These are phyloP conservation scores for Xylaria intraflava DNA, from an alignment of 495 filamentous ascomycete species.

Conservation along the genomic window DNA sequence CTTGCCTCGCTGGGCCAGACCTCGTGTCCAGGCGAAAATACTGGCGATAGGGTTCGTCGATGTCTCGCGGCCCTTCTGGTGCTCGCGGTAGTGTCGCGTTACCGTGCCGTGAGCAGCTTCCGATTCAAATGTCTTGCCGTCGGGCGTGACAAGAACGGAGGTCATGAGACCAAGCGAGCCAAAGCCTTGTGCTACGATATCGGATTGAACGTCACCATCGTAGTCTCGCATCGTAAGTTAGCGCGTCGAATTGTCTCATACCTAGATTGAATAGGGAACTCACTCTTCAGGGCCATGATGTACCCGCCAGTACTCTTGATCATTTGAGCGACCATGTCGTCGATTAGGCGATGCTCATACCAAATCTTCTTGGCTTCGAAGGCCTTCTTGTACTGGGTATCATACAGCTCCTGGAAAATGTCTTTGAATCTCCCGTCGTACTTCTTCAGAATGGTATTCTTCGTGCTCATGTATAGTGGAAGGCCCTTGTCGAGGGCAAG, in stretches of 20 bases:
- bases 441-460: conserved; percentile 98
- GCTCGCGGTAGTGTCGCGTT: conserved; percentile 95
- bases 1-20: conserved; percentile 84
- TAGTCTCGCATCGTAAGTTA: conserved; percentile 57
- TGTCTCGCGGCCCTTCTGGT: conserved; percentile 94
- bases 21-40: conserved; percentile 98
- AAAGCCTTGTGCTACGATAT: conserved; percentile 96
- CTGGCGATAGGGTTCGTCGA: conserved; percentile 98
- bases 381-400: conserved; percentile 73
- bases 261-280: conserved; percentile 22
- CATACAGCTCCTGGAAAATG: conserved; percentile 96
- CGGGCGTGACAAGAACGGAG: conserved; percentile 89
- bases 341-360: conserved; percentile 98
- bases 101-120: conserved; percentile 98
- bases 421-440: conserved; percentile 99
- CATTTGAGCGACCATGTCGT: conserved; percentile 99
- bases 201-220: conserved; percentile 97
- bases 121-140: conserved; percentile 91
- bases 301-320: conserved; percentile 94
- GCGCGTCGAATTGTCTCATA: neutral
- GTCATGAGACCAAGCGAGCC: conserved; percentile 98
- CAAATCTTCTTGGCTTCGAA: conserved; percentile 91
- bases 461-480: conserved; percentile 97
- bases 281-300: conserved; percentile 96
- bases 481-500: conserved; percentile 77